phyloP scores from a whole-genome alignment of 306 rosid species.

The Mucuna pruriens region DNA sequence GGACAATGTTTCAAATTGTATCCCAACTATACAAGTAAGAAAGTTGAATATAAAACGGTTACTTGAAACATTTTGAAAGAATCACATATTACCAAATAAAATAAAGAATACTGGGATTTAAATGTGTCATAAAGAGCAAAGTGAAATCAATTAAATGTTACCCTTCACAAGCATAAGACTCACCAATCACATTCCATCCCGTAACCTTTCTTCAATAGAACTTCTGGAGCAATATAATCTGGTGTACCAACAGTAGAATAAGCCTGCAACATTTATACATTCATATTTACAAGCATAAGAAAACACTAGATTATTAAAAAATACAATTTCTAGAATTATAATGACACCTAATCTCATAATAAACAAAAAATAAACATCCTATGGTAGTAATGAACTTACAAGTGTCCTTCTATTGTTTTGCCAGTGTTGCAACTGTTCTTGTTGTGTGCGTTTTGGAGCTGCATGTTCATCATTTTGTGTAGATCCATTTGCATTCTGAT shows the following conservation, averaged over 20 bases:
- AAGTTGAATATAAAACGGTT: not conserved
- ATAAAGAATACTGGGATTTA: not conserved
- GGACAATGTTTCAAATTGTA: not conserved
- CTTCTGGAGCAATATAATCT: slow-evolving; percentile 99
- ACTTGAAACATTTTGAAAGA: slow-evolving; percentile 18
- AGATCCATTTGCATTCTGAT: slow-evolving; percentile 52
- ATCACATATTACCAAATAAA: slow-evolving; percentile 13
- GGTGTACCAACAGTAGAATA: slow-evolving; percentile 99
- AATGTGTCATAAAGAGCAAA: not conserved
- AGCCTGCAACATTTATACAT: slow-evolving; percentile 66
- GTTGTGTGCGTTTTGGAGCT: slow-evolving; percentile 87
- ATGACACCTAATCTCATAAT: not conserved
- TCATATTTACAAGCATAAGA: slow-evolving; percentile 7
- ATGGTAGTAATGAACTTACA: slow-evolving; percentile 51
- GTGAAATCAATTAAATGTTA: not conserved
- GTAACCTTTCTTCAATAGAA: slow-evolving; percentile 93
- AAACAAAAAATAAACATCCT: not conserved
- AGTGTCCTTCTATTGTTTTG: slow-evolving; percentile 95
- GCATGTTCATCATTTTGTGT: slow-evolving; percentile 59
- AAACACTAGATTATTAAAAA: slow-evolving; percentile 2
- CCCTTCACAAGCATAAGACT: slow-evolving; percentile 25
- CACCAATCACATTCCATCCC: slow-evolving; percentile 99
- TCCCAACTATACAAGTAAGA: not conserved
- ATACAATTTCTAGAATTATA: not conserved
- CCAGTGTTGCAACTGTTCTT: slow-evolving; percentile 95